Percentiles rank a stretch among this genome's conserved stretches.
phyloP scores from a whole-genome alignment of 345 rosid species.

The Arabidopsis suecica region DNA sequence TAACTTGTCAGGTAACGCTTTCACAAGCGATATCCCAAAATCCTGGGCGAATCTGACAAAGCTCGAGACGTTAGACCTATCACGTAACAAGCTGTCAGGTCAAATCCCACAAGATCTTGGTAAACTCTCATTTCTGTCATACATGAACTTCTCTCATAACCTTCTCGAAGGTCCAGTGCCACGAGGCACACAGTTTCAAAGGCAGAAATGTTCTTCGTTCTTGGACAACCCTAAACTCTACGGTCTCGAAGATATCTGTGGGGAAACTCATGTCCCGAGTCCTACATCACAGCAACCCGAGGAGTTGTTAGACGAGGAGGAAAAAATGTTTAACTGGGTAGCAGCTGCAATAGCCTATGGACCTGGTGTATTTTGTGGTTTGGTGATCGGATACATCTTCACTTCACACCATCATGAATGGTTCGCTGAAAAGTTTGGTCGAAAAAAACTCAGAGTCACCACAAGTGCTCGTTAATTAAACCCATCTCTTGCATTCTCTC shows the following conservation, averaged over 20 bases:
- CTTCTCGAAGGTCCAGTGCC: constrained; percentile 29
- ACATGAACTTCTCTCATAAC: constrained; percentile 34
- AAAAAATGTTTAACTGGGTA: not conserved
- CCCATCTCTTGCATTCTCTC: not conserved
- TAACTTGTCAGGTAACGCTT: constrained; percentile 26
- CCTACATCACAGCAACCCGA: not conserved
- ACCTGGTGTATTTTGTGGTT: constrained; percentile 11
- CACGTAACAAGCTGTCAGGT: constrained; percentile 9
- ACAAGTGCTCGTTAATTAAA: constrained; percentile 10
- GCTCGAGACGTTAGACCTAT: constrained; percentile 13
- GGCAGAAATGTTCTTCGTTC: constrained; percentile 21
- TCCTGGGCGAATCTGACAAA: not conserved
- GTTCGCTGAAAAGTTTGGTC: not conserved
- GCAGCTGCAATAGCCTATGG: constrained; percentile 21
- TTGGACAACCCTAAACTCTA: not conserved
- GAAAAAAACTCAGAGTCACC: not conserved
- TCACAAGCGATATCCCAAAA: constrained; percentile 3
- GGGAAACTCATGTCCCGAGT: not conserved
- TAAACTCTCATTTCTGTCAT: not conserved
- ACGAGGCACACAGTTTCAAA: constrained; percentile 31
- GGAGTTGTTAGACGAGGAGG: not conserved
- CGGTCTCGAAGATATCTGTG: constrained; percentile 3
- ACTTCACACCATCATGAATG: constrained; percentile 9
- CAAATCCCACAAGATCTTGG: constrained; percentile 25
- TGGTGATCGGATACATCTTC: constrained; percentile 21